Conservation (phyloP, 1,139 yeast species). For the Hemisphaericaspora lyxosophila region DNA sequence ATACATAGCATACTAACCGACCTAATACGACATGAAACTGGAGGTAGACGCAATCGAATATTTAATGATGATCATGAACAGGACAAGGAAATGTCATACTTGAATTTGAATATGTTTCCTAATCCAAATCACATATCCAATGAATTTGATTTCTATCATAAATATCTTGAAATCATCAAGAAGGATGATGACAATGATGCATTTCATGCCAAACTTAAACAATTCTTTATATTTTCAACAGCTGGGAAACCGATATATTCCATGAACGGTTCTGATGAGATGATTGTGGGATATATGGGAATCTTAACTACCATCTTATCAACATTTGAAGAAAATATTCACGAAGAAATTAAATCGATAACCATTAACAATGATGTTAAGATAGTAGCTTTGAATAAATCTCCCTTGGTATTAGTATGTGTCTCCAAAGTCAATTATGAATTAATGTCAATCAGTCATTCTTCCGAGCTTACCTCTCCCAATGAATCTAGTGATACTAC, state of each 20-base stretch:
- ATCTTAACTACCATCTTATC: slow-evolving; percentile 66
- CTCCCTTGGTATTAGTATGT: slow-evolving; percentile 76
- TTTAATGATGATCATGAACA: neutral
- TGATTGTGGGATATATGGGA: slow-evolving; percentile 74
- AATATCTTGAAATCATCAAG: slow-evolving; percentile 25
- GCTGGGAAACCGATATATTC: slow-evolving; percentile 95
- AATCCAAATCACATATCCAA: slow-evolving; percentile 6
- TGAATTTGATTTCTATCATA: slow-evolving; percentile 17
- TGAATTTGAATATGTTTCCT: slow-evolving; percentile 10
- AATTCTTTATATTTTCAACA: slow-evolving; percentile 77
- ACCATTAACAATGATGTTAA: slow-evolving; percentile 37
- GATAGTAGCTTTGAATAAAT: slow-evolving; percentile 60
- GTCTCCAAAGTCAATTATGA: slow-evolving; percentile 53
- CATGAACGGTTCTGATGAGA: slow-evolving; percentile 71
- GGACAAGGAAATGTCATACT: slow-evolving; percentile 5
- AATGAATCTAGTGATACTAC: neutral
- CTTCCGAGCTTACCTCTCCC: neutral
- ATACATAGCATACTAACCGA: slow-evolving; percentile 27
- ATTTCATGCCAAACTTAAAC: slow-evolving; percentile 55
- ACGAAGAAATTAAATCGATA: slow-evolving; percentile 30
- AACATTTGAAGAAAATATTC: slow-evolving; percentile 50
- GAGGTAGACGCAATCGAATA: slow-evolving; percentile 1
- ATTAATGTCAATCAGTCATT: slow-evolving; percentile 11
- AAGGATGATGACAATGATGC: slow-evolving; percentile 22
- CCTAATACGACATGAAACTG: slow-evolving; percentile 20